Evolutionary conservation across 441 rosid genomes (phyloP).

Genomic region (Gossypium davidsonii): DNA sequence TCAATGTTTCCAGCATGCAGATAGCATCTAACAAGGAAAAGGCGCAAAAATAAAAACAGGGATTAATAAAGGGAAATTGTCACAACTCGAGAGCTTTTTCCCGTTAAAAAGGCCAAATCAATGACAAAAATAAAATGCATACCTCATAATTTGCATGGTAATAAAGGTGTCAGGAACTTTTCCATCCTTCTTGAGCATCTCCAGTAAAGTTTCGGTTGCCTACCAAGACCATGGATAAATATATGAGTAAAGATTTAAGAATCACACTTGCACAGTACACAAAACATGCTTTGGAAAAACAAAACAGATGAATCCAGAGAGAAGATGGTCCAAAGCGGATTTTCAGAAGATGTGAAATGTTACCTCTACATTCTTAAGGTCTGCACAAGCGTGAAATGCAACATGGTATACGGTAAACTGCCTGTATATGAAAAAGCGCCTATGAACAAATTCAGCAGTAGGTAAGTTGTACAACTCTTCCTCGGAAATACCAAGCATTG

Average conservation of each 20-base stretch:
- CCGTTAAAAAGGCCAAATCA: background rate
- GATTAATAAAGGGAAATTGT: background rate
- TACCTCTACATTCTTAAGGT: conserved; percentile 72
- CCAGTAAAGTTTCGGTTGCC: conserved; percentile 66
- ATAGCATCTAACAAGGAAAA: conserved; percentile 57
- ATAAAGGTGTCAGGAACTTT: conserved; percentile 57
- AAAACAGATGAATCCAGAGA: background rate
- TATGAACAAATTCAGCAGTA: conserved; percentile 58
- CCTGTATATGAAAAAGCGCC: conserved; percentile 58
- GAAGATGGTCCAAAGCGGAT: background rate
- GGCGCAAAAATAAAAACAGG: background rate
- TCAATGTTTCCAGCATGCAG: conserved; percentile 60
- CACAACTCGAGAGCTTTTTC: background rate
- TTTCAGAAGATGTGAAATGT: conserved; percentile 6
- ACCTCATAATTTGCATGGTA: conserved; percentile 66
- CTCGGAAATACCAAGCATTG: conserved; percentile 66
- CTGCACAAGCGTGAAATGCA: conserved; percentile 79
- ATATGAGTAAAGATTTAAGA: background rate
- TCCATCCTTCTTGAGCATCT: conserved; percentile 72
- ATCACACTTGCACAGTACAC: background rate
- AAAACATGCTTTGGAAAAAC: conserved; percentile 1
- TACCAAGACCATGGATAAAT: conserved; percentile 23
- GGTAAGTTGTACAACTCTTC: conserved; percentile 88
- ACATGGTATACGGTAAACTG: conserved; percentile 67
- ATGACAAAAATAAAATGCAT: background rate